phyloP scores from a whole-genome alignment of 257 asterid genomes.

The Leptodermis oblonga region DNA sequence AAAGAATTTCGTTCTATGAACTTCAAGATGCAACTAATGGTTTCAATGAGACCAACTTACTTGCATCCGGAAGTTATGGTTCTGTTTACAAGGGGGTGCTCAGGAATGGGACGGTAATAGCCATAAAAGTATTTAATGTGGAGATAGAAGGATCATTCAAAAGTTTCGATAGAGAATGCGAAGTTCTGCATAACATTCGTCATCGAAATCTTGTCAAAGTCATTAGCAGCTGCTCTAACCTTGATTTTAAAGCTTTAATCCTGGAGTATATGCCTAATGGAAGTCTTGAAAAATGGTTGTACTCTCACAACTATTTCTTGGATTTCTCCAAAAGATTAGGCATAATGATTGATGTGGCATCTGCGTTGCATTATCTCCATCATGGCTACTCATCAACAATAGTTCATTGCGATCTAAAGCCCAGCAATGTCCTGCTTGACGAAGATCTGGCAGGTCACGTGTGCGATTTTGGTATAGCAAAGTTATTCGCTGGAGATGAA shows the following conservation, averaged over 20 bases:
- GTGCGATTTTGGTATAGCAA: constrained; percentile 7
- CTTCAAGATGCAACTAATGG: constrained; percentile 1
- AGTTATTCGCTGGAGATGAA: neutral
- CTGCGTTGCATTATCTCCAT: constrained; percentile 1
- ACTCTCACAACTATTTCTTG: constrained; percentile 4
- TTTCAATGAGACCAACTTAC: neutral
- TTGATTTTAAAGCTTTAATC: constrained; percentile 4
- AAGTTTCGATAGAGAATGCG: neutral
- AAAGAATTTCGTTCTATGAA: neutral
- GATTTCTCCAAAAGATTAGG: neutral
- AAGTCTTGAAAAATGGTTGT: constrained; percentile 7
- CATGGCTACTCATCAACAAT: constrained; percentile 6
- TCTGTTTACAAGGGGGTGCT: constrained; percentile 1
- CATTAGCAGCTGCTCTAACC: constrained; percentile 3
- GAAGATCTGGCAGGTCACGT: neutral
- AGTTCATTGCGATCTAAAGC: constrained; percentile 9
- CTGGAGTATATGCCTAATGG: constrained; percentile 11
- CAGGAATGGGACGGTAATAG: neutral
- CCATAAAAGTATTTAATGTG: neutral
- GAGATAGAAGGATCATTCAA: neutral
- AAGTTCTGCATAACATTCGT: neutral
- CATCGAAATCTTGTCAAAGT: constrained; percentile 6
- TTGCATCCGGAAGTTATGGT: neutral
- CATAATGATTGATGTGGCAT: constrained; percentile 11
- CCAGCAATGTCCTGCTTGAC: neutral